Evolutionary conservation across 1,284 basidiomycete species (phyloP), one percentile per base, ranked within the genome.

Genomic region (Ustilago shanxiensis): DNA sequence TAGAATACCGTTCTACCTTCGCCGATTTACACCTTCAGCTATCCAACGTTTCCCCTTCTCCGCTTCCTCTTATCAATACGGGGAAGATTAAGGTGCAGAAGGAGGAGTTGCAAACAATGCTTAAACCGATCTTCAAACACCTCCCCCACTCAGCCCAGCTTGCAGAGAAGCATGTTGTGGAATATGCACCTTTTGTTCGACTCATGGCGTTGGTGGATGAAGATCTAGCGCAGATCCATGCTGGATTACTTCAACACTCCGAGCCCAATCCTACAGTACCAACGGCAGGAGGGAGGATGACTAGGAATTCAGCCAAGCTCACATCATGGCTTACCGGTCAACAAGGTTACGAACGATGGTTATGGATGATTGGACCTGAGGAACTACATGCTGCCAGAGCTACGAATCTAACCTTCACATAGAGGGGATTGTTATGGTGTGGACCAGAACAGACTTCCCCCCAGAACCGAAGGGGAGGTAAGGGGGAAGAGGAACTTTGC

Each of bases 131-230:
- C 8, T 49, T 49, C 24, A 49, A 49, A 28, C 47, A 49, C 28
- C 26, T 49, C 9, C 47, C 47, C 9, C 35, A 37, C 8, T 37
- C 35, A 7, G 6, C 35, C 8, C 6, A 37, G 28, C 24, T 18
- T 33, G 7, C 29, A 2, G 13, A 18, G 35, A 11, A 54, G 11
- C 85, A 91, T 79, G 26, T 66, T 3, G 31, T 33, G 3, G 93
- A 95, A 56, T 92, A 93, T 83, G 87, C 90, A 71, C 92, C 94
- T 28, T 90, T 89, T 85, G 87, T 95, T 47, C 88, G 91, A 63
- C 79, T 87, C 62, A 92, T 96, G 85, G 90, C 92, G n/a, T 82
- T 71, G 16, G 87, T 88, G 26, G 94, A 96, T 79, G 93, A 94
- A 76, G 83, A 87, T 16, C 60, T 70, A 2, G 49, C 51, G 18